These are phyloP conservation scores for Sclerotinia subarctica DNA, from an alignment of 2,329 filamentous ascomycete species.

Conservation along the genomic window DNA sequence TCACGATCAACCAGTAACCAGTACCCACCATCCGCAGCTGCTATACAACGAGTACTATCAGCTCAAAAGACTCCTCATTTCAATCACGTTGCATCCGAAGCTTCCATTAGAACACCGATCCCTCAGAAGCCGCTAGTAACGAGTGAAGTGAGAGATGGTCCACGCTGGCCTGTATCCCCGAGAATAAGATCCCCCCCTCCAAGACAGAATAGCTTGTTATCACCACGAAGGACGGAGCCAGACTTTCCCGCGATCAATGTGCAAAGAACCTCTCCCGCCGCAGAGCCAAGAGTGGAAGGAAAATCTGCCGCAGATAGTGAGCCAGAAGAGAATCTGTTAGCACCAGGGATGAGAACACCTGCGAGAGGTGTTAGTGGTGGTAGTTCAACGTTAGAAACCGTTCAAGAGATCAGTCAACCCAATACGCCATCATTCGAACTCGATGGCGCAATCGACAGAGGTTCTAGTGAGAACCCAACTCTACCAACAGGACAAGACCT, in stretches of 20 bases:
- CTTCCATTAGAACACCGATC: constrained; percentile 57
- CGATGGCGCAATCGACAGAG: constrained; percentile 50
- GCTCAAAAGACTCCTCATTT: constrained; percentile 63
- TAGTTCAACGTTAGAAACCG: constrained; percentile 73
- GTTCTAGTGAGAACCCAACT: constrained; percentile 46
- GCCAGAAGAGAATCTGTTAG: constrained; percentile 32
- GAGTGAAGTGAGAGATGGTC: constrained; percentile 52
- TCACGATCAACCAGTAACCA: constrained; percentile 49
- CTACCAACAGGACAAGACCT: constrained; percentile 42
- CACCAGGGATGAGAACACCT: constrained; percentile 56
- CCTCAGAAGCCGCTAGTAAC: constrained; percentile 58
- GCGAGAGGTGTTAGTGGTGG: constrained; percentile 57
- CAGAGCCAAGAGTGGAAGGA: constrained; percentile 40
- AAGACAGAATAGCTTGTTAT: constrained; percentile 46
- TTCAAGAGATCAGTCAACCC: constrained; percentile 82
- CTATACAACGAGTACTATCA: constrained; percentile 65
- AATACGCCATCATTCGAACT: constrained; percentile 59
- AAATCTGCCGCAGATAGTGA: constrained; percentile 31
- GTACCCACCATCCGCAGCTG: constrained; percentile 58
- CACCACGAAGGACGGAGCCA: constrained; percentile 48
- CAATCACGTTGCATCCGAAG: constrained; percentile 58
- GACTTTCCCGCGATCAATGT: constrained; percentile 53
- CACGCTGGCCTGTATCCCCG: constrained; percentile 75
- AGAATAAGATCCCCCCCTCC: constrained; percentile 76
- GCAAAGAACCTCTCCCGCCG: constrained; percentile 45